Base-by-base conservation (phyloP, 2,329 filamentous ascomycete species). In the Scedosporium boydii region DNA sequence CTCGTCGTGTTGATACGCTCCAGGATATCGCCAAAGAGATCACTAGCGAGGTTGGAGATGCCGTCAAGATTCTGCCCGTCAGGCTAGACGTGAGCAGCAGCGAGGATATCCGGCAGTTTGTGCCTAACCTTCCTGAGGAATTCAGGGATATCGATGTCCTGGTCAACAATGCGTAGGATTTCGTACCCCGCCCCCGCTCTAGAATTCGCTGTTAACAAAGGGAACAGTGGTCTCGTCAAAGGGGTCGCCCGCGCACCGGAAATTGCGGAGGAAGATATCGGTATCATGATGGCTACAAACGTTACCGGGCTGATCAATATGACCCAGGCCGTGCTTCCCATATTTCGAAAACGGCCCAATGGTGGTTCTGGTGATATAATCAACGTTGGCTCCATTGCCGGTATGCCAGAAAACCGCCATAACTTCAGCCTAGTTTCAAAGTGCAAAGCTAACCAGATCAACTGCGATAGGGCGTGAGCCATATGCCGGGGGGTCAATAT, bases 291-390 rank as follows among this genome's bases (percentile, higher is more conserved):
- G 72, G 78, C 84, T 57, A 98, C 95, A 63, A 99, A 99, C 73
- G 93, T 98, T 60, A 95, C 89, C 1, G 95, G 95, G 29, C 81
- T 99, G 41, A 95, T 99, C 79, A 90, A 93, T 80, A 91, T 98
- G 89, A 98, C 95, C 0, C 95, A 99, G 80, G 90, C 90, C 56
- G 81, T 97, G 51, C 76, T 98, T 18, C 86, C 90, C 60, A 87
- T 92, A 72, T 96, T 93, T 81, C 88, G 91, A 75, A 80, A 84
- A 68, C 90, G 83, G 74, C 84, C 77, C 71, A 82, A 93, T 63
- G 88, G 89, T 64, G 93, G 92, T 63, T 80, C 83, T 53, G 93
- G 93, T 69, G 95, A 98, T 73, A 93, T 99, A 73, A 96, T 99
- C 78, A 98, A 97, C 72, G 78, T 97, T 70, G 93, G 93, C 65